Evolutionary conservation across 306 rosid species (phyloP), one percentile per base, ranked within the genome.

Genomic region (Acmispon strigosus): DNA sequence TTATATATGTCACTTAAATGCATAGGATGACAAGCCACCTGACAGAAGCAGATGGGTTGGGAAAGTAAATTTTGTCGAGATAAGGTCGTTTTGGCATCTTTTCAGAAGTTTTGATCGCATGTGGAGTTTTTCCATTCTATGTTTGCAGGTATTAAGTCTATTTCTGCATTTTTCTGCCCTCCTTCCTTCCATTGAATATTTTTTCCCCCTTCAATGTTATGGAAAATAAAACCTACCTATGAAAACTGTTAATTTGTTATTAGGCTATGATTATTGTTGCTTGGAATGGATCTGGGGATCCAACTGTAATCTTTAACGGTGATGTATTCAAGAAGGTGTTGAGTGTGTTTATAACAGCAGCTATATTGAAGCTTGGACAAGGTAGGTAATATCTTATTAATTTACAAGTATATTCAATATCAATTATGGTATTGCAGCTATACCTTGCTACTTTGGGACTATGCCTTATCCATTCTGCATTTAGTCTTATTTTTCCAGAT

Each of bases 31-130:
- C 64, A 91, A 91, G 81, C 87, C 90, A 19, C 58, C 76, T 37
- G 57, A 76, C 77, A 72, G 50, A 51, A 96, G 81, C 79, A 84
- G 83, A 83, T 89, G 99, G 99, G 89, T 91, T 47, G 97, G 97
- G 73, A 94, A 94, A 85, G 97, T 85, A 70, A 87, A 91, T 76
- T 94, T 94, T 52, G 99, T 94, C 51, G 99, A 94, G 92, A 91
- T 94, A 69, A 86, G 97, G 70, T 87, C 99, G 54, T 94, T 89
- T 84, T 91, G 92, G 97, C 99, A 94, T 82, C 43, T 89, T 73
- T 94, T 94, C 85, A 87, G 99, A 87, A 94, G 99, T 83, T 94
- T 91, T 83, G 99, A 94, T 41, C 92, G 99, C 29, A 87, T 94
- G 99, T 94, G 99, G 99, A 86, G 90, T 80, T 94, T 94, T 76